A percentile compares a stretch with the other conserved stretches of the same genome.
Evolutionary conservation across 441 rosid genomes (phyloP).

Genomic region (Francoa sonchifolia): DNA sequence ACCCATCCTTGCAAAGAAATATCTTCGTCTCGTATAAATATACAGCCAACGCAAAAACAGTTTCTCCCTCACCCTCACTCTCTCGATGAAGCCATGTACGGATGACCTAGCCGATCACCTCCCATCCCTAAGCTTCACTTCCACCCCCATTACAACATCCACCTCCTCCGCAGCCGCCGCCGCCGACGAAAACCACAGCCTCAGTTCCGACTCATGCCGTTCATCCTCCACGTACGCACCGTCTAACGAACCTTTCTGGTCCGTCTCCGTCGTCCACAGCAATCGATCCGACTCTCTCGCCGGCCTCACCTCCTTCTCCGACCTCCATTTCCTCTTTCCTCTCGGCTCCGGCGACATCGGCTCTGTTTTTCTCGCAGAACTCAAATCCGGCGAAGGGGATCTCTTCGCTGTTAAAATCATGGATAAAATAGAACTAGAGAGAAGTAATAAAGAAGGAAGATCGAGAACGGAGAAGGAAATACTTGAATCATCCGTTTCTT

Average conservation of each 20-base stretch:
- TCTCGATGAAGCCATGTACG: constrained; percentile 53
- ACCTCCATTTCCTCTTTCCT: constrained; percentile 54
- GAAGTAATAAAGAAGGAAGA: constrained; percentile 70
- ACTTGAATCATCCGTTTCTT: constrained; percentile 78
- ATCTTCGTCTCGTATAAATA: constrained; percentile 4
- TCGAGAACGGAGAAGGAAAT: constrained; percentile 81
- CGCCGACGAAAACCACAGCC: constrained; percentile 46
- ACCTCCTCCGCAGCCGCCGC: constrained; percentile 49
- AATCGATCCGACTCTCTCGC: constrained; percentile 30
- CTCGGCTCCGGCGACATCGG: constrained; percentile 78
- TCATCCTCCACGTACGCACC: constrained; percentile 19
- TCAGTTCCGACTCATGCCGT: constrained; percentile 52
- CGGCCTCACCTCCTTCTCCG: constrained; percentile 46
- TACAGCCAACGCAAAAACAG: not conserved
- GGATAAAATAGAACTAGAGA: constrained; percentile 75
- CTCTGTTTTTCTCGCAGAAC: constrained; percentile 57
- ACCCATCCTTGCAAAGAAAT: not conserved
- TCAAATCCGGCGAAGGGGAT: constrained; percentile 17
- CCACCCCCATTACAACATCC: constrained; percentile 42
- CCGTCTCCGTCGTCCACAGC: constrained; percentile 14
- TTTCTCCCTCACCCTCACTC: constrained; percentile 3
- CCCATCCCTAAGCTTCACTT: constrained; percentile 81
- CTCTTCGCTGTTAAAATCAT: constrained; percentile 72
- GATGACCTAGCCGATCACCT: constrained; percentile 80
- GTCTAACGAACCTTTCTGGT: not conserved